Percentiles rank a stretch among this genome's conserved stretches.
Conservation (phyloP, 768 basidiomycete species). For the Thelephora aurantiotincta region DNA sequence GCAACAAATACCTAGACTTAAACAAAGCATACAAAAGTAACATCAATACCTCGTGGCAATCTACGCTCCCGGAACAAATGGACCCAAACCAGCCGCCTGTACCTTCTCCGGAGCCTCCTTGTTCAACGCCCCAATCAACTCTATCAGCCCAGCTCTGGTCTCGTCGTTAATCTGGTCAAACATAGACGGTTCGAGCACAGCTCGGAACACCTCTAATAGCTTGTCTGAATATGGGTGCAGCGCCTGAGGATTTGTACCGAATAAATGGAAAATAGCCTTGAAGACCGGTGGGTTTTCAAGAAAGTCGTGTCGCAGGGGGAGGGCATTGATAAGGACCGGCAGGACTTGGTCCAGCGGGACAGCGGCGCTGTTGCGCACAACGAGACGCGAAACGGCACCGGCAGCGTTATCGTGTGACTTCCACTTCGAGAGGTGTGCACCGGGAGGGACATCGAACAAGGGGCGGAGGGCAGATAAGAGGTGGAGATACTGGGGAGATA, state of each 20-base stretch:
- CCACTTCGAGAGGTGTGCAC: conserved; percentile 47
- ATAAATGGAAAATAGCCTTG: conserved; percentile 78
- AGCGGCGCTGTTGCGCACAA: conserved; percentile 61
- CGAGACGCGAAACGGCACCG: conserved; percentile 82
- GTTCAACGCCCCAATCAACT: conserved; percentile 60
- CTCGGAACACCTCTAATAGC: conserved; percentile 64
- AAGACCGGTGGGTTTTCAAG: conserved; percentile 87
- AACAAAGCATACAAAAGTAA: conserved; percentile 1
- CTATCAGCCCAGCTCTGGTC: conserved; percentile 59
- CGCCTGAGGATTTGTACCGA: conserved; percentile 56
- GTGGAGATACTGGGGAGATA: conserved; percentile 65
- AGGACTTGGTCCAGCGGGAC: conserved; percentile 87
- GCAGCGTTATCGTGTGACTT: conserved; percentile 96
- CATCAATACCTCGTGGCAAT: neutral
- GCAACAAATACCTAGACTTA: neutral
- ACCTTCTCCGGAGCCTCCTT: conserved; percentile 65
- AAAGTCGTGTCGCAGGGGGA: conserved; percentile 80
- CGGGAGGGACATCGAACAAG: conserved; percentile 54
- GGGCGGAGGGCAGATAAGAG: conserved; percentile 72
- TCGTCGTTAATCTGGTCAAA: conserved; percentile 74
- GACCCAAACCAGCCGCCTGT: conserved; percentile 59
- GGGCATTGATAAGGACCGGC: conserved; percentile 64
- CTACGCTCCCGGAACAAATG: conserved; percentile 34
- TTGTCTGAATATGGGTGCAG: conserved; percentile 68
- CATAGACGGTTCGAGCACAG: conserved; percentile 64